These are phyloP conservation scores for Diplogelasinospora grovesii DNA, from an alignment of 495 filamentous ascomycete species.

Conservation along the genomic window DNA sequence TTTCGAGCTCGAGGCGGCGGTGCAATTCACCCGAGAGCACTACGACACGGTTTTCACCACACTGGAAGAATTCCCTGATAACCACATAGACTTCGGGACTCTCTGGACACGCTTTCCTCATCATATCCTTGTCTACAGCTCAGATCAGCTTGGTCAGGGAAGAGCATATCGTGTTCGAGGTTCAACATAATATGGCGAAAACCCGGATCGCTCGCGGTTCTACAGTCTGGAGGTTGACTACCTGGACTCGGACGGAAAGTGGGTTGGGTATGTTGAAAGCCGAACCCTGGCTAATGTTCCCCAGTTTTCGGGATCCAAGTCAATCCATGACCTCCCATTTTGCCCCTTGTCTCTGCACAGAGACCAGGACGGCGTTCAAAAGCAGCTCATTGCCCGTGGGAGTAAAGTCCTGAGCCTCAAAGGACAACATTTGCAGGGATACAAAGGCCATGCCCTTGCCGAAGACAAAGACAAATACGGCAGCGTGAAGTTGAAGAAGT, in stretches of 20 bases:
- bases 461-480: too few species aligned
- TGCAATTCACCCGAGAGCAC: too few species aligned
- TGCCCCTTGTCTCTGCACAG: not conserved
- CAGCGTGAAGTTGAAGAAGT: too few species aligned
- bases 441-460: constrained; percentile 2
- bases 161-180: not conserved
- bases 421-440: not conserved
- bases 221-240: not conserved
- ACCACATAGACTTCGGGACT: too few species aligned
- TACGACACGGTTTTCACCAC: too few species aligned
- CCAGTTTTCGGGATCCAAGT: not conserved
- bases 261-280: not conserved
- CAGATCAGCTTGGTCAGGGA: not conserved
- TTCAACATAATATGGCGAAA: not conserved
- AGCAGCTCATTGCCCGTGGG: not conserved
- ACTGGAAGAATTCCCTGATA: too few species aligned
- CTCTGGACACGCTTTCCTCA: constrained; percentile 1
- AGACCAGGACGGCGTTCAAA: not conserved
- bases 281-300: not conserved
- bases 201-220: not conserved
- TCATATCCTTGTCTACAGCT: not conserved
- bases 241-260: not conserved
- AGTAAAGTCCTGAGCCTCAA: not conserved
- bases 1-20: too few species aligned
- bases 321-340: not conserved